Conservation (phyloP, 441 rosid genomes). For the Aquilaria agallochum region DNA sequence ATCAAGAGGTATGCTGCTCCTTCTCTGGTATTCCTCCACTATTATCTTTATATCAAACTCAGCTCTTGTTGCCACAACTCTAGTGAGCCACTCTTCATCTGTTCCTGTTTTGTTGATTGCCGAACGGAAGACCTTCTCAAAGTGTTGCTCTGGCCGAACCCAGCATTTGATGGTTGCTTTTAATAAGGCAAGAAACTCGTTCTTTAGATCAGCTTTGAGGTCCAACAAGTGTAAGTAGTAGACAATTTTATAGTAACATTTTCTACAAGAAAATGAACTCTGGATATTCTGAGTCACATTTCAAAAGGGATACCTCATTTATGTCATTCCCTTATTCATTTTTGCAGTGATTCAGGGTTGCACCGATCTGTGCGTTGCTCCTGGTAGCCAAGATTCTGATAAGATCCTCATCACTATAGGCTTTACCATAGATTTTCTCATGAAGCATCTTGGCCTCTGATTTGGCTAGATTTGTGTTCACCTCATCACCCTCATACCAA, state of each 20-base stretch:
- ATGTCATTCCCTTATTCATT: constrained; percentile 49
- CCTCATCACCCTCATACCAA: constrained; percentile 82
- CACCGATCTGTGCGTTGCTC: constrained; percentile 74
- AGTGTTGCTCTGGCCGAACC: constrained; percentile 58
- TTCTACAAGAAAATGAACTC: no score
- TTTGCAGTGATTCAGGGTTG: constrained; percentile 72
- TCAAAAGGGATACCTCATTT: no score
- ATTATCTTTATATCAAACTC: constrained; percentile 70
- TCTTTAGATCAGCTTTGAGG: constrained; percentile 57
- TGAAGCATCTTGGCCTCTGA: constrained; percentile 67
- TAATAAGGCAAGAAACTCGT: constrained; percentile 54
- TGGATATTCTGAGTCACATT: no score
- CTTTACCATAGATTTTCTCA: constrained; percentile 61
- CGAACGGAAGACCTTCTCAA: constrained; percentile 53
- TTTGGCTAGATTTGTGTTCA: constrained; percentile 65
- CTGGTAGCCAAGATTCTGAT: constrained; percentile 71
- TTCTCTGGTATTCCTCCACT: constrained; percentile 57
- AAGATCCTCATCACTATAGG: constrained; percentile 58
- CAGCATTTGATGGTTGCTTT: constrained; percentile 66
- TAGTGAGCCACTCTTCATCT: constrained; percentile 70
- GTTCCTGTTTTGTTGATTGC: constrained; percentile 65
- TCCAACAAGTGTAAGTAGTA: constrained; percentile 25
- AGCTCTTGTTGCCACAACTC: constrained; percentile 72
- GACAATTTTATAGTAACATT: no score
- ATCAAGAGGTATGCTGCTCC: constrained; percentile 57